Conservation (phyloP, 202 grass and related monocot genomes). For the Tripidium arundinaceum region DNA sequence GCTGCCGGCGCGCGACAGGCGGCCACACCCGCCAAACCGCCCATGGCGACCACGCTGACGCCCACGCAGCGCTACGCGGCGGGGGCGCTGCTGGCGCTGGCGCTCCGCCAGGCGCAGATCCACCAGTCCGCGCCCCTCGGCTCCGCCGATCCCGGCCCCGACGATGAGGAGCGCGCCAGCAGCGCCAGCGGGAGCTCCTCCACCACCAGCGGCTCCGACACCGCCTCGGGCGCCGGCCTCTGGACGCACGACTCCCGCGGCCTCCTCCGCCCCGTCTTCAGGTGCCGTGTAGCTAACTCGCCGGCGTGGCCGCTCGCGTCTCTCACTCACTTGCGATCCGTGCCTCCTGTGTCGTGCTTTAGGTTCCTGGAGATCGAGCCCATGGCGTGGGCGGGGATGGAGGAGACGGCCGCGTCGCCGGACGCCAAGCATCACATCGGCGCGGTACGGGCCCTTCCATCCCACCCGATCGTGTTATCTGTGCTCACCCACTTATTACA, state of each 20-base stretch:
- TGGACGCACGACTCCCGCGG: constrained; percentile 93
- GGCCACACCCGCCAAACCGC: no score
- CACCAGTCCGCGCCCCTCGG: constrained; percentile 76
- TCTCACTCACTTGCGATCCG: neutral
- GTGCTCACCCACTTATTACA: neutral
- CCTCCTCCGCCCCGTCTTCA: constrained; percentile 96
- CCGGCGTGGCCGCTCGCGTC: neutral
- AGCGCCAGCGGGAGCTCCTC: constrained; percentile 46
- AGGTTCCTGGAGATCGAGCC: constrained; percentile 75
- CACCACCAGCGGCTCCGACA: constrained; percentile 19
- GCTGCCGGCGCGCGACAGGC: neutral
- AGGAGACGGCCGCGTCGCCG: constrained; percentile 80
- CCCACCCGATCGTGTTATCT: neutral
- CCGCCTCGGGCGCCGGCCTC: constrained; percentile 28
- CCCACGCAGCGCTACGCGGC: constrained; percentile 89
- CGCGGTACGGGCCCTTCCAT: constrained; percentile 50
- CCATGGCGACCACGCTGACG: constrained; percentile 63
- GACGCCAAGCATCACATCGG: constrained; percentile 85
- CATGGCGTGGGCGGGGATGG: constrained; percentile 70
- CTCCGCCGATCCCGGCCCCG: neutral
- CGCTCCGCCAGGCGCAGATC: constrained; percentile 93
- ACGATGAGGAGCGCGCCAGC: constrained; percentile 40
- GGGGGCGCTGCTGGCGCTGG: constrained; percentile 72
- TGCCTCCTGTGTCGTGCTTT: neutral
- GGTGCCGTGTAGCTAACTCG: constrained; percentile 35